Evolutionary conservation across 768 basidiomycete genomes (phyloP).

Genomic region (Hemileccinum rubropunctum): DNA sequence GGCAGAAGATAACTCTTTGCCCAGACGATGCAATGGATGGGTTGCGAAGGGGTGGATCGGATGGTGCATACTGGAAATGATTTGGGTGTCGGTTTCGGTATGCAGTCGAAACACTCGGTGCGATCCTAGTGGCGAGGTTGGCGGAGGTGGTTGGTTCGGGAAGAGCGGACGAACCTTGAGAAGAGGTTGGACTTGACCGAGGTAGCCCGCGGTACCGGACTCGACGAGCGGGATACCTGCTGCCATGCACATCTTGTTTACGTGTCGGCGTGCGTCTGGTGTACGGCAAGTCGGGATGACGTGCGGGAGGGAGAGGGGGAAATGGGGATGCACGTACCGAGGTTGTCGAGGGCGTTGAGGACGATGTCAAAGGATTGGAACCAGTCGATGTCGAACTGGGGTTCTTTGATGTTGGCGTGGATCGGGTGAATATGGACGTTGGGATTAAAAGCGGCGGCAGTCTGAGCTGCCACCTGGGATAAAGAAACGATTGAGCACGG

Average conservation of each 20-base stretch:
- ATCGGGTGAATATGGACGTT: conserved; percentile 84
- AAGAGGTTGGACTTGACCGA: conserved; percentile 95
- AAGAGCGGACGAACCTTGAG: conserved; percentile 56
- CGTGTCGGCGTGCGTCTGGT: conserved; percentile 90
- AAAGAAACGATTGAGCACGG: neutral
- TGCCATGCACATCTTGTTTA: conserved; percentile 98
- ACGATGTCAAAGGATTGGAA: conserved; percentile 90
- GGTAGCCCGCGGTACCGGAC: conserved; percentile 94
- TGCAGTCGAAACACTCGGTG: conserved; percentile 95
- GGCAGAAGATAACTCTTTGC: conserved; percentile 94
- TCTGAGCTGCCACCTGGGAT: conserved; percentile 73
- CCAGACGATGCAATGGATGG: conserved; percentile 99
- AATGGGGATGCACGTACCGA: conserved; percentile 54
- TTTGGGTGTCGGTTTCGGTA: conserved; percentile 90
- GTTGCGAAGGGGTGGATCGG: conserved; percentile 92
- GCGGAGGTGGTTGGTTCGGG: neutral
- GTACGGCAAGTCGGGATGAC: neutral
- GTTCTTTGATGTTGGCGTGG: conserved; percentile 94
- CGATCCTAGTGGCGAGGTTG: conserved; percentile 51
- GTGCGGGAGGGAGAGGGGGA: neutral
- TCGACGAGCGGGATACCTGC: conserved; percentile 89
- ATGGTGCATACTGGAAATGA: conserved; percentile 98
- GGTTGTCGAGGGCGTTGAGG: conserved; percentile 93
- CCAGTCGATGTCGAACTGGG: conserved; percentile 87
- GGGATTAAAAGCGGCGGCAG: conserved; percentile 83